Evolutionary conservation across 2,329 filamentous ascomycete species (phyloP).

Genomic region (Fusarium nodosum): DNA sequence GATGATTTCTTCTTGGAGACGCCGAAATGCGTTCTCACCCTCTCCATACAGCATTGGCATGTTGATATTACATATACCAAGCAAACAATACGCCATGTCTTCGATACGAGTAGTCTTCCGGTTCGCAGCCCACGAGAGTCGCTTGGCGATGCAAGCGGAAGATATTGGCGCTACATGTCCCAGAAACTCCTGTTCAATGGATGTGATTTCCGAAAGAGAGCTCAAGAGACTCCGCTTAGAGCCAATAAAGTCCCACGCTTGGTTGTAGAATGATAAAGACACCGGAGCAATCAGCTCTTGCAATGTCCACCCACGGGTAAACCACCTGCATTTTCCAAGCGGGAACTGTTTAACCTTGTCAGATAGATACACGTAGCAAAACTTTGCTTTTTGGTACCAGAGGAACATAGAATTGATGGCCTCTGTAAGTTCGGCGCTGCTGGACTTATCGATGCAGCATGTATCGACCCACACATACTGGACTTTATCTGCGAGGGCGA

Average conservation of each 20-base stretch:
- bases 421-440: slow-evolving; percentile 3
- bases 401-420: slow-evolving; percentile 1
- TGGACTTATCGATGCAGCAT: background rate
- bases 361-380: background rate
- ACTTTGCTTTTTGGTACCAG: background rate
- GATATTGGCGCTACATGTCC: background rate
- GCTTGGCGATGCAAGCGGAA: slow-evolving; percentile 1
- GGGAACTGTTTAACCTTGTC: background rate
- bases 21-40: slow-evolving; percentile 8
- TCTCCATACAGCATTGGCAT: slow-evolving; percentile 33
- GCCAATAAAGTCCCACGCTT: background rate
- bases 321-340: slow-evolving; percentile 4
- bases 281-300: slow-evolving; percentile 11
- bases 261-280: background rate
- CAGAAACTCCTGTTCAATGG: background rate
- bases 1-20: slow-evolving; percentile 30
- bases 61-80: slow-evolving; percentile 21
- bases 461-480: slow-evolving; percentile 1
- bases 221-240: background rate
- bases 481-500: background rate
- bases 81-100: slow-evolving; percentile 22
- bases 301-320: slow-evolving; percentile 16
- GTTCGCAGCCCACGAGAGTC: slow-evolving; percentile 26
- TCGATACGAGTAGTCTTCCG: slow-evolving; percentile 11
- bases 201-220: background rate